Base-by-base conservation (phyloP, 2,329 filamentous ascomycete genomes). In the Alternaria burnsii region DNA sequence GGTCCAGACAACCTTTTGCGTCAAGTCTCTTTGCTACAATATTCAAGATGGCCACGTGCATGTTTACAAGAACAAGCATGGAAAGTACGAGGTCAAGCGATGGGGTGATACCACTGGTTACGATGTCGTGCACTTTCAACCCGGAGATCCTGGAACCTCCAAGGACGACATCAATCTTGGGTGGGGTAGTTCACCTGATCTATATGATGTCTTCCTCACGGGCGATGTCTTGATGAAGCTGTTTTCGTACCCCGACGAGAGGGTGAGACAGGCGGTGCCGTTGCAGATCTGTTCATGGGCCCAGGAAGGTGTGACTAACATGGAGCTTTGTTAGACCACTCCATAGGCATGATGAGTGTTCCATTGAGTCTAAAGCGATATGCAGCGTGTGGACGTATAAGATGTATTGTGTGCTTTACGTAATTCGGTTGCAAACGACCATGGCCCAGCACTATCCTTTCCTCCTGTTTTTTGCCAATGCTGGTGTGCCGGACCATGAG, bases 221-320 rank as follows among this genome's bases (percentile, higher is more conserved):
- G 50, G 50, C 4, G 24, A 52, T 40, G 50, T 52, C n/a, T 11
- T 42, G 24, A 22, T 52, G 36, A 32, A 32, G 50, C 28, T 52
- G 16, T 42, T 52, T 18, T 5, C 22, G 9, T 41, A 41, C n/a
- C 24, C 20, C 9, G 50, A 41, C 10, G 20, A 18, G 18, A 41
- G 14, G n/a, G 36, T 7, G 10, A 42, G 22, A 18, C 18, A 16
- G 16, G 26, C 24, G 22, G 16, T 42, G 8, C 36, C 50, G 2
- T 18, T 52, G 36, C n/a, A 20, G n/a, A 52, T 42, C 5, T 42
- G 50, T 12, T 6, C n/a, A 9, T 4, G 12, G 7, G 36, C 48
- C 10, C 24, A 30, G 14, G 14, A 10, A 5, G 34, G 12, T 12
- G 3, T 5, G 8, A 20, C n/a, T 7, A 52, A 16, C 7, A 20